Conservation (phyloP, 2,329 filamentous ascomycete species). For the Pyrenochaeta sp. region DNA sequence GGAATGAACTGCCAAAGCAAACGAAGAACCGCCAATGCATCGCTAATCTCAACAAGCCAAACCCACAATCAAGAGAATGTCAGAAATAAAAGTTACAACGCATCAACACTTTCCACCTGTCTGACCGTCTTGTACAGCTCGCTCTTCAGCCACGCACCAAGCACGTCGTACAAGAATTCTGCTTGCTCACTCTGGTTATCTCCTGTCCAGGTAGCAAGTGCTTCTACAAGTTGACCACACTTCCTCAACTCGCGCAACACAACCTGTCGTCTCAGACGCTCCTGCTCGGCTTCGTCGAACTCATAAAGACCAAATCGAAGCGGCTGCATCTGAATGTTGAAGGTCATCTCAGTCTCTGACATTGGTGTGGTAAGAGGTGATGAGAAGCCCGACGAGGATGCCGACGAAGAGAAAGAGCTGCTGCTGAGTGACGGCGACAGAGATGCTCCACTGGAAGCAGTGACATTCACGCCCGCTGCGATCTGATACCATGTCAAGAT, state of each 20-base stretch:
- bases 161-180: conserved; percentile 38
- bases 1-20: conserved; percentile 1
- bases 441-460: conserved; percentile 15
- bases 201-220: conserved; percentile 36
- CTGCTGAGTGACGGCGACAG: conserved; percentile 18
- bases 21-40: conserved; percentile 7
- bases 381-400: conserved; percentile 24
- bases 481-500: conserved; percentile 44
- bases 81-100: conserved; percentile 1
- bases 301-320: conserved; percentile 36
- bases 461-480: conserved; percentile 31
- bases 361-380: conserved; percentile 26
- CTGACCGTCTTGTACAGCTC: conserved; percentile 37
- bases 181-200: conserved; percentile 30
- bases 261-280: conserved; percentile 31
- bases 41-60: conserved; percentile 6
- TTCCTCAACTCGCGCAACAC: conserved; percentile 39
- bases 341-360: conserved; percentile 18
- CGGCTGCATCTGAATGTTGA: conserved; percentile 32
- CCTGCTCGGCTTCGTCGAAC: conserved; percentile 37
- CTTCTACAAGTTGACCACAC: conserved; percentile 37
- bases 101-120: conserved; percentile 27
- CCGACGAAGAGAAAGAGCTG: conserved; percentile 12
- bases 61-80: neutral
- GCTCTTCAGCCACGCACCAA: conserved; percentile 43